Evolutionary conservation across 352 stramenopile species (phyloP), one percentile per base, ranked within the genome.

Genomic region (Phytophthora pluvialis): DNA sequence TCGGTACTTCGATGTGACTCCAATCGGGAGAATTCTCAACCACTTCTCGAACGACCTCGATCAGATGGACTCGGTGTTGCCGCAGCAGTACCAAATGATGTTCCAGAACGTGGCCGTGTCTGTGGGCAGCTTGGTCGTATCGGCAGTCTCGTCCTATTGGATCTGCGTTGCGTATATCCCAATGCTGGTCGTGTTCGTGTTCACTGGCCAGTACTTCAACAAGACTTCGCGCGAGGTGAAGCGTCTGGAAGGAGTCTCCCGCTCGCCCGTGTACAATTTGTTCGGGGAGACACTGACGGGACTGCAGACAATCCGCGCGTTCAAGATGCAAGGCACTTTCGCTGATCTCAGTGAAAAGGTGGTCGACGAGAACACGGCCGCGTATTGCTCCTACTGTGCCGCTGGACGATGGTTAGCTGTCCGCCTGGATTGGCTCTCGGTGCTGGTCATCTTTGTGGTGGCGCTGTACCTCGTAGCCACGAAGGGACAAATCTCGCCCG

Each of bases 391-490:
- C 16, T 84, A 80, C 55, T 88, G 73, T 62, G 58, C 68, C 11
- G 73, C 73, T 25, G 71, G 73, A 43, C 96, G 96, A 43, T 99
- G 97, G 96, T 77, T 99, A 1, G 95, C 90, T 7, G 81, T 99
- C 46, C 88, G 97, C 4, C 77, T 99, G 32, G 94, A 90, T 52
- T 85, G 66, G 65, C 29, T 91, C 4, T 48, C 50, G 50, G 50
- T 58, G 50, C 5, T 39, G 1, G 36, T 99, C 46, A 93, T 98
- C 33, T 83, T 83, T 8, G 83, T 88, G 31, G 64, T 72, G 31
- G 54, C 61, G 5, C 46, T 65, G 10, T 65, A 65, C 12, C 57
- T 65, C 26, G 82, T 97, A 15, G 43, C 36, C n/a, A 87, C 91
- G 6, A 62, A 57, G 26, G 49, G 42, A 4, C 36, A 58, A 8